These are phyloP conservation scores for Lipomyces orientalis DNA, from an alignment of 805 yeast genomes.

Conservation along the genomic window DNA sequence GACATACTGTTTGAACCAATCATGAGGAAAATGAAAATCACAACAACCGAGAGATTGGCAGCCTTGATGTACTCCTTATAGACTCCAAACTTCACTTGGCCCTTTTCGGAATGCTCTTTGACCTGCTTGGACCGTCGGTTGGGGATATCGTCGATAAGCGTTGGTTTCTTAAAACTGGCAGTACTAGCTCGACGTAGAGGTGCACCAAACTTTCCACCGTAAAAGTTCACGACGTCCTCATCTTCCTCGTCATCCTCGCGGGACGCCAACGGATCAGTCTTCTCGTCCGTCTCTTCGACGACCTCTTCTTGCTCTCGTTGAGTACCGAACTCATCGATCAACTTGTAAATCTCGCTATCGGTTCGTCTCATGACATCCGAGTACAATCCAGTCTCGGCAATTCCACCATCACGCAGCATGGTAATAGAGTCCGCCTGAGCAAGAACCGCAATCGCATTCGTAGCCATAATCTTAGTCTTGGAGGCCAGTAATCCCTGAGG, in stretches of 20 bases:
- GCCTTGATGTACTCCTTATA: conserved; percentile 85
- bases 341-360: conserved; percentile 25
- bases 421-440: conserved; percentile 73
- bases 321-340: conserved; percentile 36
- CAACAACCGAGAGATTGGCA: conserved; percentile 73
- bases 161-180: conserved; percentile 57
- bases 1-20: conserved; percentile 36
- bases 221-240: conserved; percentile 15
- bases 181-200: conserved; percentile 65
- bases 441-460: conserved; percentile 83
- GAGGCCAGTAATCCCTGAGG: conserved; percentile 73
- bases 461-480: conserved; percentile 79
- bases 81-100: conserved; percentile 88
- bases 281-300: conserved; percentile 8
- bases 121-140: conserved; percentile 36
- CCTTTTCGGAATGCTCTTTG: conserved; percentile 87
- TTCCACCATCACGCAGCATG: conserved; percentile 60
- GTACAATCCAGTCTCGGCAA: conserved; percentile 47
- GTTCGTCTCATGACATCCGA: conserved; percentile 37
- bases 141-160: conserved; percentile 34
- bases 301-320: conserved; percentile 9
- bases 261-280: conserved; percentile 21
- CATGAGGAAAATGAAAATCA: conserved; percentile 60
- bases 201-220: conserved; percentile 18
- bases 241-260: conserved; percentile 30